Evolutionary conservation across 352 stramenopile species (phyloP).

Genomic region (Pythium utonaiense): DNA sequence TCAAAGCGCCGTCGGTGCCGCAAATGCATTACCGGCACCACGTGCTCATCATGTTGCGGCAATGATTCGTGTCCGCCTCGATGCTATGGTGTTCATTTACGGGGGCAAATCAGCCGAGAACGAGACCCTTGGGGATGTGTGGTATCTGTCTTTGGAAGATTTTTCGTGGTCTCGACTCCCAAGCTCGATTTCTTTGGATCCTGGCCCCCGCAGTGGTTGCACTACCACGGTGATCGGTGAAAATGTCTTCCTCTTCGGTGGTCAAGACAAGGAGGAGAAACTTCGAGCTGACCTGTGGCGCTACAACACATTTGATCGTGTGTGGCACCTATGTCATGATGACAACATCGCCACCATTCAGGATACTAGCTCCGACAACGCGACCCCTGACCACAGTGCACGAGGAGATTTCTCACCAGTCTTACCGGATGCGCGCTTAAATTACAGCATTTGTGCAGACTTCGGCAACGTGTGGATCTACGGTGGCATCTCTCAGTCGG

Average conservation of each 20-base stretch:
- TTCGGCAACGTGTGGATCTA: conserved; percentile 82
- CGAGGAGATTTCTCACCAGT: conserved; percentile 40
- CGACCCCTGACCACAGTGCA: conserved; percentile 1
- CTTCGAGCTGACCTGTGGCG: conserved; percentile 75
- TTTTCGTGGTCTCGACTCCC: conserved; percentile 77
- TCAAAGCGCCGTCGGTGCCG: conserved; percentile 57
- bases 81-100: conserved; percentile 83
- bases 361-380: conserved; percentile 17
- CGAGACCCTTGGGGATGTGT: conserved; percentile 68
- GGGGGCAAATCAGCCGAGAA: conserved; percentile 73
- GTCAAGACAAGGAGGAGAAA: conserved; percentile 77
- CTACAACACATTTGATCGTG: conserved; percentile 85
- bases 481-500: conserved; percentile 48
- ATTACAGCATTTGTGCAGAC: conserved; percentile 76
- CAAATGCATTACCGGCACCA: conserved; percentile 54
- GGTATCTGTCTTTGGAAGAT: conserved; percentile 81
- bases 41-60: conserved; percentile 70
- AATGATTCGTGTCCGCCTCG: conserved; percentile 64
- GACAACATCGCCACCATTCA: conserved; percentile 55
- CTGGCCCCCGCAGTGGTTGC: conserved; percentile 65
- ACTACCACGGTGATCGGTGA: conserved; percentile 72
- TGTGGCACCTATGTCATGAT: conserved; percentile 84
- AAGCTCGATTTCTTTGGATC: conserved; percentile 70
- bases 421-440: conserved; percentile 46
- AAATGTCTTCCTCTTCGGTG: conserved; percentile 81